A percentile compares a stretch with the other conserved stretches of the same genome.
phyloP scores from a whole-genome alignment of 2,329 filamentous ascomycete genomes.

The Talaromyces atroroseus region DNA sequence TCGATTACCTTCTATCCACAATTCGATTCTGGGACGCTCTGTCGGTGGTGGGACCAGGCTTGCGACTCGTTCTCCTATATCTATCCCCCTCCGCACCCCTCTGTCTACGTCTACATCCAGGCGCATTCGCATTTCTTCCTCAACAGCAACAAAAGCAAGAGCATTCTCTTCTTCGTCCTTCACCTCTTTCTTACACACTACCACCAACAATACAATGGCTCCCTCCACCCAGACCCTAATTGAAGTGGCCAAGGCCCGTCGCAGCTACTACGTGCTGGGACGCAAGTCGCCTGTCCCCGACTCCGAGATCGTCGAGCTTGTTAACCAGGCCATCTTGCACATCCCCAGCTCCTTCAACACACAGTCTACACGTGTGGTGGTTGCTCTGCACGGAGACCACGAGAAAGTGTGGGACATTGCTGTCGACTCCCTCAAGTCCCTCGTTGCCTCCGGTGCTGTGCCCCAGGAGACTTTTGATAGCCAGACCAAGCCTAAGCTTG shows the following conservation, averaged over 20 bases:
- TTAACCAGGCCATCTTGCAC: constrained; percentile 54
- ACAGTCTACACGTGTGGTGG: constrained; percentile 71
- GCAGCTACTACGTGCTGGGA: constrained; percentile 33
- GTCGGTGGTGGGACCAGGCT: not conserved
- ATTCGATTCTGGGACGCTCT: not conserved
- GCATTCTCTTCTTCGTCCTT: not conserved
- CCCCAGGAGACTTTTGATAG: constrained; percentile 53
- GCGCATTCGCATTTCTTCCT: not conserved
- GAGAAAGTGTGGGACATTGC: constrained; percentile 80
- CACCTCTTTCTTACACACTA: constrained; percentile 2
- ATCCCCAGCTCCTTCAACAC: constrained; percentile 83
- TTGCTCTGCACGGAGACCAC: constrained; percentile 78
- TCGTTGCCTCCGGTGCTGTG: constrained; percentile 54
- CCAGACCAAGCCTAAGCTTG: constrained; percentile 41
- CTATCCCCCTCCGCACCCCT: constrained; percentile 3
- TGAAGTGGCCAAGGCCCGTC: constrained; percentile 29
- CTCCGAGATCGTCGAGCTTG: constrained; percentile 32
- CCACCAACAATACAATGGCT: constrained; percentile 10
- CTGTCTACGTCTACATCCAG: not conserved
- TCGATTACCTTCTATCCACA: not conserved
- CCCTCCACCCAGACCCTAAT: constrained; percentile 22
- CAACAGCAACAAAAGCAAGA: not conserved
- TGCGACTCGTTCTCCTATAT: constrained; percentile 9
- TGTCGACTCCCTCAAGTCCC: constrained; percentile 57
- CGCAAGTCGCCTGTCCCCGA: constrained; percentile 31